A percentile compares a stretch with the other conserved stretches of the same genome.
Evolutionary conservation across 1,284 basidiomycete species (phyloP).

Genomic region (Gastroboletus turbinatus): DNA sequence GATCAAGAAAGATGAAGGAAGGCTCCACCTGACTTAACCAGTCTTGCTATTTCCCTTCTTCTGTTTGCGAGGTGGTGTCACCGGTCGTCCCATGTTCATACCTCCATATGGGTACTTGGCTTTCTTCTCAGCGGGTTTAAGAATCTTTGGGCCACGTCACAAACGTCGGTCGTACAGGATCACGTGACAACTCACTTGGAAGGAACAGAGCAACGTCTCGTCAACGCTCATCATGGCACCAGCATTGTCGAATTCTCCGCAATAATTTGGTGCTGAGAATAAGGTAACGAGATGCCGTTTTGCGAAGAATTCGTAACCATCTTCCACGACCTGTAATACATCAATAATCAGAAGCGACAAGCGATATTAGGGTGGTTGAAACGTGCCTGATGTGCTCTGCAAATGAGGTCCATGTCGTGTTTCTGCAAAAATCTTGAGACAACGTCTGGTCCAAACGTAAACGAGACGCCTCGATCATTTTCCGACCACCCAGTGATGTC

Average conservation of each 20-base stretch:
- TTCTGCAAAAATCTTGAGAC: conserved; percentile 98
- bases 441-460: conserved; percentile 98
- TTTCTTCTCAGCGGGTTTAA: conserved; percentile 99
- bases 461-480: conserved; percentile 97
- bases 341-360: conserved; percentile 5
- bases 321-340: conserved; percentile 83
- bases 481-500: conserved; percentile 99
- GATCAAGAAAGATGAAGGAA: conserved; percentile 26
- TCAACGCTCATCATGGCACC: conserved; percentile 99
- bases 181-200: conserved; percentile 74
- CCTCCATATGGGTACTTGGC: conserved; percentile 86
- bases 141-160: conserved; percentile 58
- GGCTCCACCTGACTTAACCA: conserved; percentile 45
- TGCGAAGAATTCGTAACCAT: conserved; percentile 99
- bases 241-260: conserved; percentile 98
- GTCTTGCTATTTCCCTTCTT: conserved; percentile 77
- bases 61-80: conserved; percentile 82
- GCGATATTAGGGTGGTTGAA: conserved; percentile 3
- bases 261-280: conserved; percentile 98
- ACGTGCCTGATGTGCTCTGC: conserved; percentile 92
- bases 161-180: neutral
- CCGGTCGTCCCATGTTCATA: conserved; percentile 76
- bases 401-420: conserved; percentile 99
- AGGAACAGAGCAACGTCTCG: conserved; percentile 95
- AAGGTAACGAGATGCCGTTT: conserved; percentile 96